Conservation (phyloP, 495 filamentous ascomycete species). For the Talaromyces adpressus region DNA sequence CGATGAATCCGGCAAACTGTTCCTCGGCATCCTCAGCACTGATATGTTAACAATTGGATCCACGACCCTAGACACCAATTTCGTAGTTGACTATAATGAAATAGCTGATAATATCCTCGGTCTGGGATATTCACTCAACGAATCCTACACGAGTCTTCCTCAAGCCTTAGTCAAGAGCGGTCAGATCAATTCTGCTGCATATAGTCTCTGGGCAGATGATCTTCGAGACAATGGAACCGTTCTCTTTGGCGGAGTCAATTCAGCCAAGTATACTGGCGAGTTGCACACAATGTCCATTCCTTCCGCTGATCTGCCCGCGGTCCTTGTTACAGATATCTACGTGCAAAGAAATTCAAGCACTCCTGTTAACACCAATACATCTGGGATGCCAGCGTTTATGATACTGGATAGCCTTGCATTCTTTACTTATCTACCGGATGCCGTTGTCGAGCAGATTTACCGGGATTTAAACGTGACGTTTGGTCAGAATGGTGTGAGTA, state of each 20-base stretch:
- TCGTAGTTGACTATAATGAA: too few species aligned
- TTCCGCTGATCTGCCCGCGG: slow-evolving; percentile 36
- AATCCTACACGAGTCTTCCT: slow-evolving; percentile 72
- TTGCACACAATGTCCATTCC: slow-evolving; percentile 63
- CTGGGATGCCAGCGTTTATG: neutral
- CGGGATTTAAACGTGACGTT: slow-evolving; percentile 5
- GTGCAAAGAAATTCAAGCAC: slow-evolving; percentile 31
- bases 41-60: too few species aligned
- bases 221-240: slow-evolving; percentile 51
- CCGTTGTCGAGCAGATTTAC: slow-evolving; percentile 64
- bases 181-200: slow-evolving; percentile 62
- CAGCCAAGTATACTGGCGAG: slow-evolving; percentile 55
- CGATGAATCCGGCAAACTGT: too few species aligned
- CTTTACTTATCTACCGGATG: slow-evolving; percentile 11
- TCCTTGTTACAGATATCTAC: slow-evolving; percentile 68
- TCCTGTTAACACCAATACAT: neutral
- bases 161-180: slow-evolving; percentile 54
- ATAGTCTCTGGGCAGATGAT: slow-evolving; percentile 39
- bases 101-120: slow-evolving; percentile 45
- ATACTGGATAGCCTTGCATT: slow-evolving; percentile 37
- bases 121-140: slow-evolving; percentile 68
- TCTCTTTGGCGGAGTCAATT: slow-evolving; percentile 77
- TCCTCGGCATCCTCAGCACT: too few species aligned
- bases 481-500: too few species aligned
- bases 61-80: too few species aligned